These are phyloP conservation scores for Tolypocladium tundrense DNA, from an alignment of 2,329 filamentous ascomycete genomes.

Conservation along the genomic window DNA sequence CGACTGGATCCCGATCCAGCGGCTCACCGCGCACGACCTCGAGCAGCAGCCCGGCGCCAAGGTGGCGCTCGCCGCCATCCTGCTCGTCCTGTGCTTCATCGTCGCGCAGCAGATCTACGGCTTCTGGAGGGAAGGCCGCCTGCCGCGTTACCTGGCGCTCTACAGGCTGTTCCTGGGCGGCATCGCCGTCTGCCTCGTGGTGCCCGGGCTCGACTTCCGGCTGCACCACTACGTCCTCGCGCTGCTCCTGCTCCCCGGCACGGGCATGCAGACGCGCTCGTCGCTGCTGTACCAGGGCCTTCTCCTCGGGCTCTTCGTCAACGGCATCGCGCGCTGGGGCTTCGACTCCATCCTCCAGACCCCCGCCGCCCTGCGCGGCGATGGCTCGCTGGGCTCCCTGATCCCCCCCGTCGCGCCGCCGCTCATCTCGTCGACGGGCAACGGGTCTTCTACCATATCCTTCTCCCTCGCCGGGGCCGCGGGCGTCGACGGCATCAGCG, in stretches of 20 bases:
- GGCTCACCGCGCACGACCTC: slow-evolving; percentile 81
- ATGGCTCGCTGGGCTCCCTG: slow-evolving; percentile 50
- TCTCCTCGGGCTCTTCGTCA: slow-evolving; percentile 83
- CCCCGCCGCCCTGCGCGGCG: slow-evolving; percentile 57
- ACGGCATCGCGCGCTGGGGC: slow-evolving; percentile 88
- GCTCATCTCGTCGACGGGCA: slow-evolving; percentile 30
- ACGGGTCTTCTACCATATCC: slow-evolving; percentile 51
- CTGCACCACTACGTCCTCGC: slow-evolving; percentile 94
- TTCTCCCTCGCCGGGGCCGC: slow-evolving; percentile 41
- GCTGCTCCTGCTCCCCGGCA: slow-evolving; percentile 77
- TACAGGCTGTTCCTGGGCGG: slow-evolving; percentile 58
- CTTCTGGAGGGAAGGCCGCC: slow-evolving; percentile 74
- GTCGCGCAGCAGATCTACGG: slow-evolving; percentile 70
- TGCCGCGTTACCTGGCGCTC: slow-evolving; percentile 66
- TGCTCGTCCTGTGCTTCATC: slow-evolving; percentile 59
- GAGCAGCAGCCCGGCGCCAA: slow-evolving; percentile 81
- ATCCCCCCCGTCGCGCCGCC: slow-evolving; percentile 45
- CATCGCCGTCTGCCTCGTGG: slow-evolving; percentile 57
- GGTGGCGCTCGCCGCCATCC: slow-evolving; percentile 67
- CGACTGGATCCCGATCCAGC: slow-evolving; percentile 83
- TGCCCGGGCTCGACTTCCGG: slow-evolving; percentile 71
- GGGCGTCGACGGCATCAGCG: slow-evolving; percentile 59
- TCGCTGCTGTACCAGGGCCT: slow-evolving; percentile 82
- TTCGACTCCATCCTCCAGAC: slow-evolving; percentile 87
- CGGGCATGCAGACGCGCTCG: slow-evolving; percentile 76